Evolutionary conservation across 2,329 filamentous ascomycete species (phyloP).

Genomic region (Didymella sp.): DNA sequence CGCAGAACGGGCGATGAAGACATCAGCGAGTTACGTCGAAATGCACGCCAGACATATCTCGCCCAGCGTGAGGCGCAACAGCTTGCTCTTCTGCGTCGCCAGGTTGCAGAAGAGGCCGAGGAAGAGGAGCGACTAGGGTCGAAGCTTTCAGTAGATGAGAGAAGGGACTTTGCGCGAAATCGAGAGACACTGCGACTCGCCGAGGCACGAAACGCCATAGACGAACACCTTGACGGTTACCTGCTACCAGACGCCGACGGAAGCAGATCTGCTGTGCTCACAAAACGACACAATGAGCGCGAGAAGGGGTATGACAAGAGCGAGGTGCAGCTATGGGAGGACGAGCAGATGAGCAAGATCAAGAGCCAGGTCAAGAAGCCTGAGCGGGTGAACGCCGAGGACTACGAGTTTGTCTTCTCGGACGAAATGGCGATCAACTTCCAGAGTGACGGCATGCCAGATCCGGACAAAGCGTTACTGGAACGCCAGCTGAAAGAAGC

Average conservation of each 20-base stretch:
- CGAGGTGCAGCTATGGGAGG: constrained; percentile 95
- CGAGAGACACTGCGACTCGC: constrained; percentile 77
- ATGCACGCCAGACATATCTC: constrained; percentile 89
- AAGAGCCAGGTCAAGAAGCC: constrained; percentile 65
- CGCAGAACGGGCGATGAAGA: constrained; percentile 37
- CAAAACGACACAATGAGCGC: constrained; percentile 85
- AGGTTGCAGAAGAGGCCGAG: constrained; percentile 85
- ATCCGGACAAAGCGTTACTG: constrained; percentile 68
- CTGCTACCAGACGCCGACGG: constrained; percentile 86
- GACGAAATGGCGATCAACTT: constrained; percentile 87
- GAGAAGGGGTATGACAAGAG: constrained; percentile 89
- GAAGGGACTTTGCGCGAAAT: constrained; percentile 87
- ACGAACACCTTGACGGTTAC: constrained; percentile 92
- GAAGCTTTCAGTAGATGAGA: constrained; percentile 77
- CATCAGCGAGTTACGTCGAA: constrained; percentile 77
- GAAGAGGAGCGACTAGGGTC: constrained; percentile 76
- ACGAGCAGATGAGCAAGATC: constrained; percentile 85
- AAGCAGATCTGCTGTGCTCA: constrained; percentile 88
- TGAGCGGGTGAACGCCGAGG: constrained; percentile 77
- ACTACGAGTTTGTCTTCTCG: constrained; percentile 94
- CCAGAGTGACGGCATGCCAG: constrained; percentile 64
- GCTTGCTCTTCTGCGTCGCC: constrained; percentile 82
- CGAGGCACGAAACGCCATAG: constrained; percentile 84
- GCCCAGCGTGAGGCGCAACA: constrained; percentile 90
- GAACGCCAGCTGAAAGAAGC: constrained; percentile 87